Conservation (phyloP, 2,329 filamentous ascomycete species). For the Verticillium zaregamsianum region DNA sequence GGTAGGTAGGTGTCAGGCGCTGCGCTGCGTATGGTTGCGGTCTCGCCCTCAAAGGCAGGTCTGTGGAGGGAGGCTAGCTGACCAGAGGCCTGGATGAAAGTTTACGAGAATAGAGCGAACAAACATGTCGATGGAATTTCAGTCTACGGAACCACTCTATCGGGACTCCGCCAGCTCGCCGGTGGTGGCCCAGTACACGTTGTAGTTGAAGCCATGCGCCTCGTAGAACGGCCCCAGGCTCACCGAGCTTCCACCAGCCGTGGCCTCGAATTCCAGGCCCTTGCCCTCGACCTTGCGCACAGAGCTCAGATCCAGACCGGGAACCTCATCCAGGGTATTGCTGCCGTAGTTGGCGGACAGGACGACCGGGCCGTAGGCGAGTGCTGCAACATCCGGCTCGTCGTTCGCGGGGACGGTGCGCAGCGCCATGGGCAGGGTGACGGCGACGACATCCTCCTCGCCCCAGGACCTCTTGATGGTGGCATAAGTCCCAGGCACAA, state of each 20-base stretch:
- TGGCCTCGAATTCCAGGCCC: conserved; percentile 26
- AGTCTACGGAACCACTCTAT: background rate
- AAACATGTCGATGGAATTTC: background rate
- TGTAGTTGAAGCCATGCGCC: conserved; percentile 36
- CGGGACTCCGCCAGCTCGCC: conserved; percentile 2
- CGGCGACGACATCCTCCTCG: conserved; percentile 34
- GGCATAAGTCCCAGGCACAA: conserved; percentile 34
- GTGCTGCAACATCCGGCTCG: conserved; percentile 33
- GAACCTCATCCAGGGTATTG: conserved; percentile 16
- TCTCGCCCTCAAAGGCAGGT: too few relatives aligned
- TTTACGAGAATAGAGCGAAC: too few relatives aligned
- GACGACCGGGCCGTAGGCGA: conserved; percentile 42
- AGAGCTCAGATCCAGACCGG: conserved; percentile 23
- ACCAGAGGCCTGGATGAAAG: too few relatives aligned
- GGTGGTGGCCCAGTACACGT: conserved; percentile 32
- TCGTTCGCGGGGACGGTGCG: conserved; percentile 42
- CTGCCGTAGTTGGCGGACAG: conserved; percentile 41
- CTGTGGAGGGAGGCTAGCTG: too few relatives aligned
- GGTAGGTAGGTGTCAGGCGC: too few relatives aligned
- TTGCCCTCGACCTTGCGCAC: conserved; percentile 17
- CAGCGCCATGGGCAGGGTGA: conserved; percentile 42
- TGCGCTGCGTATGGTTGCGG: too few relatives aligned
- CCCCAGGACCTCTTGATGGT: conserved; percentile 35
- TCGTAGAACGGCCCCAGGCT: conserved; percentile 34
- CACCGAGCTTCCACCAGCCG: conserved; percentile 23